phyloP scores from a whole-genome alignment of 1,139 yeast species.

The Yamadazyma dushanensis region DNA sequence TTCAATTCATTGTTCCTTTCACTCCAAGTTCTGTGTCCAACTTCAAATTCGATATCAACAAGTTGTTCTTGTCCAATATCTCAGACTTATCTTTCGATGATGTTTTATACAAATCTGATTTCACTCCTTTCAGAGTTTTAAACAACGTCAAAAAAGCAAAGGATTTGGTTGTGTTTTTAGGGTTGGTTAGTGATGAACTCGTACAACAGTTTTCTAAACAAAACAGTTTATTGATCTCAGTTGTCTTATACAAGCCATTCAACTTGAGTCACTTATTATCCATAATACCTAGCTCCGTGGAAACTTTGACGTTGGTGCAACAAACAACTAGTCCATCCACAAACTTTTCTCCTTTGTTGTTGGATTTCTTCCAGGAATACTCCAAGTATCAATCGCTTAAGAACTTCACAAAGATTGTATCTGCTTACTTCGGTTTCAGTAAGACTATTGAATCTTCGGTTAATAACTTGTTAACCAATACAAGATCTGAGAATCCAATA shows the following conservation, averaged over 20 bases:
- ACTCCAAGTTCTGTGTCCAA: conserved; percentile 5
- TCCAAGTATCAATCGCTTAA: conserved; percentile 46
- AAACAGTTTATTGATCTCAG: conserved; percentile 51
- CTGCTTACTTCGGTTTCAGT: conserved; percentile 59
- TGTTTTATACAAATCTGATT: conserved; percentile 25
- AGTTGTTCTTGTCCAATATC: conserved; percentile 12
- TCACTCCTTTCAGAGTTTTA: conserved; percentile 22
- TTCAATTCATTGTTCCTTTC: conserved; percentile 61
- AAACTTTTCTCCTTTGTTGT: conserved; percentile 58
- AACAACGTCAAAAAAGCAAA: conserved; percentile 15
- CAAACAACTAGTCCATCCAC: conserved; percentile 52
- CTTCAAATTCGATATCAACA: conserved; percentile 4
- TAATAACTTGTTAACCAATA: conserved; percentile 52
- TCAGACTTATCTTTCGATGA: conserved; percentile 24
- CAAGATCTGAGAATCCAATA: conserved; percentile 53
- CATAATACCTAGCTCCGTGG: conserved; percentile 55
- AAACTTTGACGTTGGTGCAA: conserved; percentile 63
- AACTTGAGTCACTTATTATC: conserved; percentile 49
- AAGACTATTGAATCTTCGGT: conserved; percentile 43
- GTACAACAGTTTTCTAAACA: conserved; percentile 39
- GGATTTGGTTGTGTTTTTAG: conserved; percentile 61
- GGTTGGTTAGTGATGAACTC: conserved; percentile 50
- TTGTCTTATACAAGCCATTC: conserved; percentile 76
- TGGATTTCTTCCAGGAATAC: conserved; percentile 72
- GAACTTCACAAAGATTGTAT: conserved; percentile 52